Evolutionary conservation across 495 filamentous ascomycete genomes (phyloP), one percentile per base, ranked within the genome.

Genomic region (Jackrogersella minutella): DNA sequence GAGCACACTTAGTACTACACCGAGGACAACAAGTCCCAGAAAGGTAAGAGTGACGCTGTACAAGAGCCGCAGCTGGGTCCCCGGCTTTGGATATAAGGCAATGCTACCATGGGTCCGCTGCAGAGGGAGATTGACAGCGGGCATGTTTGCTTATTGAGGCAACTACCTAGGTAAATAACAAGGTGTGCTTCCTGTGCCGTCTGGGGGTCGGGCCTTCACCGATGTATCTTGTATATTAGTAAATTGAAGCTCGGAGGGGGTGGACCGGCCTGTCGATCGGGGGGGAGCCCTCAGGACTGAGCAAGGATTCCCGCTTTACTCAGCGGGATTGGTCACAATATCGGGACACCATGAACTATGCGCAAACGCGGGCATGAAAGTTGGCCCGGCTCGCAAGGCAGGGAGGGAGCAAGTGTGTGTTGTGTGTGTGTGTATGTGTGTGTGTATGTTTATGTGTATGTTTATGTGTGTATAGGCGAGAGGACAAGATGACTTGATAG

Each of bases 111-210:
- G 70, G 59, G 70, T 56, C 58, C 69, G 68, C 65, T 73, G 73
- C 31, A 74, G 61, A 58, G 72, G 68, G 63, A 72, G 65, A 70
- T 69, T 76, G 62, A 79, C 64, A 71, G 72, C 72, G 65, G 80
- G 79, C 79, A 81, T 82, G 49, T 51, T 73, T 78, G 70, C 75
- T 71, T 66, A 52, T 74, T 73, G 55, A 52, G 66, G 69, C 58
- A 71, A 73, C 59, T 67, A n/a, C n/a, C n/a, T n/a, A n/a, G n/a
- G n/a, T n/a, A 66, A 53, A 71, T 46, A 66, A 51, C 39, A 43
- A 64, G 58, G 46, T 66, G 64, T 56, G 62, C 36, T 52, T 58
- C 47, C 66, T 69, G 66, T 53, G 68, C 68, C 58, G 58, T 66
- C 63, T 70, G 58, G 68, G 61, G 62, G 62, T 58, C 55, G 63